A percentile compares a stretch with the other conserved stretches of the same genome.
These are phyloP conservation scores for Coemansia aciculifera DNA, from an alignment of 192 early-diverging fungal genomes.

Conservation along the genomic window DNA sequence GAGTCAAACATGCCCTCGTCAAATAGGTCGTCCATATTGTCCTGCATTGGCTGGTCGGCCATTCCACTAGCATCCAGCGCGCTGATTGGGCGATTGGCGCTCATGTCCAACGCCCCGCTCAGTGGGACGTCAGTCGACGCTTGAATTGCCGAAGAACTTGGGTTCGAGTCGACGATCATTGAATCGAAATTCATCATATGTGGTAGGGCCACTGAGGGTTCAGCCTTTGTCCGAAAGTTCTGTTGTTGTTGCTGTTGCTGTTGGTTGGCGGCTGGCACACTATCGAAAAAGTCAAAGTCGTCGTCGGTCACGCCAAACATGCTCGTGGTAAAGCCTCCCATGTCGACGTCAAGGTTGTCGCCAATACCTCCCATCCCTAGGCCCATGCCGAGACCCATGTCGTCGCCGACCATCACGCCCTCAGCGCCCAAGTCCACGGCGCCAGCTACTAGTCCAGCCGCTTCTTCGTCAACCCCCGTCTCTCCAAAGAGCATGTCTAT, in stretches of 20 bases:
- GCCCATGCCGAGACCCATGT: constrained; percentile 42
- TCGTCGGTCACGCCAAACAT: constrained; percentile 57
- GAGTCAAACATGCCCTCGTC: constrained; percentile 49
- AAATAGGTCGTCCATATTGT: constrained; percentile 40
- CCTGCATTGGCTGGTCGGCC: constrained; percentile 2
- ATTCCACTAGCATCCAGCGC: neutral
- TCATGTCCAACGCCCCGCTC: neutral
- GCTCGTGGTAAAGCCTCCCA: constrained; percentile 32
- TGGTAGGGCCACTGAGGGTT: neutral
- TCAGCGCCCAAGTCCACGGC: neutral
- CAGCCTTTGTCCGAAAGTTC: constrained; percentile 5
- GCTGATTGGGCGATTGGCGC: neutral
- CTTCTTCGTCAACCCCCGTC: constrained; percentile 10
- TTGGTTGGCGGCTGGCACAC: constrained; percentile 21
- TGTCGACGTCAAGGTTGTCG: constrained; percentile 26
- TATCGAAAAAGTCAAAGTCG: constrained; percentile 54
- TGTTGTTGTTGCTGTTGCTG: constrained; percentile 23
- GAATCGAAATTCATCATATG: neutral
- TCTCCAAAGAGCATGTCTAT: constrained; percentile 48
- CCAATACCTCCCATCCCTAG: constrained; percentile 42
- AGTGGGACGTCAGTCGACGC: neutral
- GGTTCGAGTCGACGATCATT: neutral
- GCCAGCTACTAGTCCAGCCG: neutral
- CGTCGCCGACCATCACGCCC: constrained; percentile 24
- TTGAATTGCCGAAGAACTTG: neutral